Evolutionary conservation across 2,329 filamentous ascomycete genomes (phyloP), one percentile per base, ranked within the genome.

Genomic region (Colletotrichum horii): DNA sequence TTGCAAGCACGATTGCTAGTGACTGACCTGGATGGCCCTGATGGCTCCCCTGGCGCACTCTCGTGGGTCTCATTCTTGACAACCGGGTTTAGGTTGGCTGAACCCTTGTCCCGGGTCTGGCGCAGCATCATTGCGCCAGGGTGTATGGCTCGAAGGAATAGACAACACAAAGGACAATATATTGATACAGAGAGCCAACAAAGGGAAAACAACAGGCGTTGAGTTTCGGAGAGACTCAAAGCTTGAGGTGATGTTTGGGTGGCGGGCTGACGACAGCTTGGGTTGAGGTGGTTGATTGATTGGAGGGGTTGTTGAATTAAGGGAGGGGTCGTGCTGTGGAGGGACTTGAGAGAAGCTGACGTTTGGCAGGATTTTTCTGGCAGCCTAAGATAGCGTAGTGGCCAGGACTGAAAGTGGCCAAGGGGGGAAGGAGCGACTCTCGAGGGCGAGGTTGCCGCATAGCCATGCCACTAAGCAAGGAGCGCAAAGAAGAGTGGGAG

Each of bases 261-360:
- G 58, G 26, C 55, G 26, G 32, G 60, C n/a, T 64, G 28, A 24
- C 19, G 32, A 64, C 28, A 43, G 36, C 26, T 16, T 43, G n/a
- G 36, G 34, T 65, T 28, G 24, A 52, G n/a, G n/a, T 52, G n/a
- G n/a, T 52, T 52, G 34, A 32, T 65, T 65, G 62, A 48, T 26
- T 65, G 62, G 26, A 38, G 36, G 36, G 62, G 15, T 65, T 38
- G 70, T 70, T 56, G 66, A 65, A 70, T 70, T 43, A 70, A 74
- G 58, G 71, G 43, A 70, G 71, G 43, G 62, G 24, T 32, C 22
- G 34, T 43, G 32, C 62, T 65, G 36, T 12, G 43, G 14, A 52
- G 3, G 14, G 43, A 52, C 43, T n/a, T 22, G 32, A 67, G 32
- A 22, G 36, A 55, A n/a, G 62, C 62, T 38, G 61, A 58, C n/a